Base-by-base conservation (phyloP, 768 basidiomycete species). In the Rossbeevera mucosa region DNA sequence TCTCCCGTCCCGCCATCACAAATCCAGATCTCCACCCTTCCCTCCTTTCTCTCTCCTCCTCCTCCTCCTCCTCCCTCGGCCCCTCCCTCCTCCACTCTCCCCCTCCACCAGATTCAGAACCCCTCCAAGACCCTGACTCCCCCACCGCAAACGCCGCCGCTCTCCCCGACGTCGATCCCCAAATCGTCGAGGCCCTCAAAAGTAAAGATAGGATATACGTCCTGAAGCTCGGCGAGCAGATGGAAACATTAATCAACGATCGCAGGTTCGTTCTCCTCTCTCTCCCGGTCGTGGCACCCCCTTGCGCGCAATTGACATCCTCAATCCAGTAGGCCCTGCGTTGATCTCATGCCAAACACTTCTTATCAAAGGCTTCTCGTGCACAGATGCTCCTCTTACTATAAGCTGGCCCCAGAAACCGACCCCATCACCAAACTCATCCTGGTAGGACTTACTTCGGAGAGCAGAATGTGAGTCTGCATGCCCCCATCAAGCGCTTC, bases 141-240 rank as follows among this genome's bases (percentile, higher is more conserved):
- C 66, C 51, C 13, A 60, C 57, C 51, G 31, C 54, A 28, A 68
- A 65, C 29, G 31, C 47, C 44, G 58, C 66, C 51, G 42, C 54
- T 40, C 55, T 62, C 52, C 22, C 53, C 18, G 88, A 88, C 55
- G 80, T 83, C 57, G 90, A 92, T 74, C 77, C 81, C 9, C 85
- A 86, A 69, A 90, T 93, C 61, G 63, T 92, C 61, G 90, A 93
- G 67, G 91, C 91, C 20, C 85, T 93, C 57, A 82, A 77, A 70
- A 85, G 85, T 77, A 93, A 93, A 74, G 91, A 93, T 70, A 79
- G 91, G 64, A 77, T 93, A 56, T 93, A 85, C 68, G 89, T 93
- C 44, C 74, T 93, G 62, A 91, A 88, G 75, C 79, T 93, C n/a
- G 91, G 88, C 53, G 91, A 93, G 73, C 76, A 74, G 58, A 88